Evolutionary conservation across 371 early-diverging fungal species (phyloP), one percentile per base, ranked within the genome.

Genomic region (Mucor velutinosus): DNA sequence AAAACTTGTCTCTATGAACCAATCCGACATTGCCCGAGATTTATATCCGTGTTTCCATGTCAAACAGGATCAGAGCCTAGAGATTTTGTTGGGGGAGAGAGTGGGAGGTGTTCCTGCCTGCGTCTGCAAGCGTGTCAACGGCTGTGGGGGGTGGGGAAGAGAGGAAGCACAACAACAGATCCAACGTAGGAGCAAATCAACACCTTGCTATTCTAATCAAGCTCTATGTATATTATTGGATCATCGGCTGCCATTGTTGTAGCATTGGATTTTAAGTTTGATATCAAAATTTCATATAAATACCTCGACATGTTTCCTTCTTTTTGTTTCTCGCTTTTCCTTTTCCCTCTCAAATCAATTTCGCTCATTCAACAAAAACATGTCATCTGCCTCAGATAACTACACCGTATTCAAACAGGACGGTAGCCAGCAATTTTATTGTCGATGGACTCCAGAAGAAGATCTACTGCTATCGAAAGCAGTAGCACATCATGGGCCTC

Each of bases 401-500:
- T 65, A 43, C 51, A 57, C 67, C 4, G 67, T 74, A 0, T 74
- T 70, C 27, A 70, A 70, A 41, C 62, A 66, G 58, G 58, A 59
- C 4, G 60, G 60, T 10, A 64, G 45, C 25, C 60, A 64, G 4
- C 59, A 57, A 58, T 60, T 73, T 19, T 74, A 74, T 17, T 67
- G 65, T 56, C 62, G 68, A 25, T 76, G 76, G 76, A 67, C 71
- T 29, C 3, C 21, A 19, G 71, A 73, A 58, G 76, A 76, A 72
- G 70, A 73, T 32, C 30, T 17, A 29, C 14, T 73, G 21, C 33
- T 76, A 23, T 57, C 60, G 3, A 45, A 69, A 56, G 76, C 70
- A 25, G 71, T 80, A 41, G 60, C 65, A 17, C 58, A 74, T 5
- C 72, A 74, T 60, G 77, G 77, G 1, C 60, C 73, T 19, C 76